Base-by-base conservation (phyloP, 164 flowering plant species). In the Vitis cinerea region DNA sequence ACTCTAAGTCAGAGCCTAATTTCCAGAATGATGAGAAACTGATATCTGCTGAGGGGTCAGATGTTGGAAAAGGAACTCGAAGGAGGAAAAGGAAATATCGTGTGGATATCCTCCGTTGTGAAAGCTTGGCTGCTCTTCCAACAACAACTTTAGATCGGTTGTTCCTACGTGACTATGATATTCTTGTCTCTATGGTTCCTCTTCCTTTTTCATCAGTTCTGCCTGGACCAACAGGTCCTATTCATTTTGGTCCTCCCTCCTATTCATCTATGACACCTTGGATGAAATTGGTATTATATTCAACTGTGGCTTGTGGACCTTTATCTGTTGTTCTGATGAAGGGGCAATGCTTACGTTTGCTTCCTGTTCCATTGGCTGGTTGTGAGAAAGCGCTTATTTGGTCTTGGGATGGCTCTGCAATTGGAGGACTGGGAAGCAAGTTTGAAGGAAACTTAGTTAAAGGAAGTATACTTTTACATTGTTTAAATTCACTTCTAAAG, bases 241-340 rank as follows among this genome's bases (percentile, higher is more conserved):
- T 93, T 72, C 97, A 95, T 87, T 95, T 95, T 76, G 99, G 99
- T 55, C 95, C 99, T 63, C 98, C 98, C 19, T 86, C 94, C 23
- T 88, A 93, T 75, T 86, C 91, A 56, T 87, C 93, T 19, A 89
- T 93, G 97, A 88, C 98, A 57, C 99, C 97, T 68, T 95, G 99
- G 99, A 90, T 95, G 97, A 95, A 95, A 78, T 77, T 95, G 79
- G 90, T 87, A 48, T 67, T 95, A 15, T 95, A 93, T 76, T 81
- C 98, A 69, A 76, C 89, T 72, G 81, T 82, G 62, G 83, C 70
- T 72, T 74, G 81, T 86, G 99, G 99, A 65, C 99, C 99, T 62
- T 65, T 95, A 19, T 89, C 98, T 12, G 97, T 95, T 76, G 91
- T 91, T 74, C 72, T 95, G 75, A 91, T 95, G 98, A 95, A 95